Conservation (phyloP, 202 grass and related monocot species). For the Thinopyrum obtusiflorum region DNA sequence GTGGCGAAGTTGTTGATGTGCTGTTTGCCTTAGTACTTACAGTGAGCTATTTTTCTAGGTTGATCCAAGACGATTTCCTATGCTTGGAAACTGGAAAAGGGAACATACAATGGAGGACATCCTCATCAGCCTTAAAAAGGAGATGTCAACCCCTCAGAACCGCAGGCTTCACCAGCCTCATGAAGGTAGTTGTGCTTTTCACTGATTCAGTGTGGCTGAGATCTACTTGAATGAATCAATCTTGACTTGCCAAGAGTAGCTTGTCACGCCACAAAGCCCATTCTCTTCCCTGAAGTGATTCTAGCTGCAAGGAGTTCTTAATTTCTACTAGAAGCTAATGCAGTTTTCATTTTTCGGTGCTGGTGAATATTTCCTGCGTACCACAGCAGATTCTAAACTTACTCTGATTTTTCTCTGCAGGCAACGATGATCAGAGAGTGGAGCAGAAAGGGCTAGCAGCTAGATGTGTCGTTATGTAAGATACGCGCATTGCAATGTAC, state of each 20-base stretch:
- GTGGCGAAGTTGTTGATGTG: conserved; percentile 12
- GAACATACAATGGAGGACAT: conserved; percentile 90
- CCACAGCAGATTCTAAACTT: background rate
- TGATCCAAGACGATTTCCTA: conserved; percentile 70
- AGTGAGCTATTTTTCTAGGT: conserved; percentile 52
- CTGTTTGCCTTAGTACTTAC: conserved; percentile 22
- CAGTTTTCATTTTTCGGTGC: background rate
- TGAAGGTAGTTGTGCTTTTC: conserved; percentile 55
- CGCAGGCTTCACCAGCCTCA: conserved; percentile 71
- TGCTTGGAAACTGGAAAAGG: conserved; percentile 84
- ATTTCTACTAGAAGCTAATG: background rate
- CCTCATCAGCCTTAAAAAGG: conserved; percentile 71
- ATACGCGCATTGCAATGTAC: conserved; percentile 39
- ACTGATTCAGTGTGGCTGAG: conserved; percentile 16
- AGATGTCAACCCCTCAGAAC: conserved; percentile 83
- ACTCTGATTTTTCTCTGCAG: conserved; percentile 29
- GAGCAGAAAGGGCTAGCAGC: conserved; percentile 64
- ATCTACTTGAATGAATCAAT: background rate
- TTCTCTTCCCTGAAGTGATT: background rate
- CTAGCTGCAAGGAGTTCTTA: background rate
- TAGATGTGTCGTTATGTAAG: conserved; percentile 71
- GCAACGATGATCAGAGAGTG: conserved; percentile 72
- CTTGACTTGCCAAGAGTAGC: conserved; percentile 15
- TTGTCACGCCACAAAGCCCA: background rate
- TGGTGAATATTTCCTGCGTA: background rate